Evolutionary conservation across 2,329 filamentous ascomycete genomes (phyloP).

Genomic region (Orbilia oligospora): DNA sequence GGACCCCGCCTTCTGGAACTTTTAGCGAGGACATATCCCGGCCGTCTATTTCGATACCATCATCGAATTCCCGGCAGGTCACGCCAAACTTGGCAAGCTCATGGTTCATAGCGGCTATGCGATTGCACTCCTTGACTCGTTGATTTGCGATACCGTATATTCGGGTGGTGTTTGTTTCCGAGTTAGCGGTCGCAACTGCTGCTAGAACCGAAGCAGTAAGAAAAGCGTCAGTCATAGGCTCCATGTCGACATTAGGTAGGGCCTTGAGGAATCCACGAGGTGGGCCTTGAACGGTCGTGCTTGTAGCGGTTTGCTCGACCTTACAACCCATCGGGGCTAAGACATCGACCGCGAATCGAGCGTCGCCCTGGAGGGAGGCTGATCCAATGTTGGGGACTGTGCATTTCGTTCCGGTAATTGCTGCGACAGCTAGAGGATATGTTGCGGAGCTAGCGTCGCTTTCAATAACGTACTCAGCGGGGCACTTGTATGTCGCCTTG

Average conservation of each 20-base stretch:
- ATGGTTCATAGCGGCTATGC: conserved; percentile 94
- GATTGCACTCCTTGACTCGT: conserved; percentile 97
- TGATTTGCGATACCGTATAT: conserved; percentile 98
- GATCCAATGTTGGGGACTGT: conserved; percentile 97
- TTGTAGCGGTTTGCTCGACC: conserved; percentile 85
- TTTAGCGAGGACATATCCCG: conserved; percentile 70
- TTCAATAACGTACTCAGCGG: conserved; percentile 88
- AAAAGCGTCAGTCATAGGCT: conserved; percentile 99
- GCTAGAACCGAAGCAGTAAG: conserved; percentile 93
- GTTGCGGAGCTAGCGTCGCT: conserved; percentile 98
- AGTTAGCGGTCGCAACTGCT: conserved; percentile 83
- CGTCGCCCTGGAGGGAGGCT: conserved; percentile 91
- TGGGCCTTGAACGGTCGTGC: conserved; percentile 95
- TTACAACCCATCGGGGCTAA: conserved; percentile 92
- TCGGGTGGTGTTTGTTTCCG: conserved; percentile 76
- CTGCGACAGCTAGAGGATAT: conserved; percentile 92
- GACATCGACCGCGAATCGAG: conserved; percentile 91
- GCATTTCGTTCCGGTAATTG: conserved; percentile 94
- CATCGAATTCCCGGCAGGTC: conserved; percentile 85
- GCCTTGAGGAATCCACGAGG: conserved; percentile 79
- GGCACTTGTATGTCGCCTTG: conserved; percentile 84
- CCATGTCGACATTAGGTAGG: conserved; percentile 91
- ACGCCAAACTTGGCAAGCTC: conserved; percentile 96
- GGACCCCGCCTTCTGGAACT: conserved; percentile 77
- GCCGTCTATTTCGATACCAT: conserved; percentile 85